Base-by-base conservation (phyloP, 768 basidiomycete genomes). In the Galerina marginata region DNA sequence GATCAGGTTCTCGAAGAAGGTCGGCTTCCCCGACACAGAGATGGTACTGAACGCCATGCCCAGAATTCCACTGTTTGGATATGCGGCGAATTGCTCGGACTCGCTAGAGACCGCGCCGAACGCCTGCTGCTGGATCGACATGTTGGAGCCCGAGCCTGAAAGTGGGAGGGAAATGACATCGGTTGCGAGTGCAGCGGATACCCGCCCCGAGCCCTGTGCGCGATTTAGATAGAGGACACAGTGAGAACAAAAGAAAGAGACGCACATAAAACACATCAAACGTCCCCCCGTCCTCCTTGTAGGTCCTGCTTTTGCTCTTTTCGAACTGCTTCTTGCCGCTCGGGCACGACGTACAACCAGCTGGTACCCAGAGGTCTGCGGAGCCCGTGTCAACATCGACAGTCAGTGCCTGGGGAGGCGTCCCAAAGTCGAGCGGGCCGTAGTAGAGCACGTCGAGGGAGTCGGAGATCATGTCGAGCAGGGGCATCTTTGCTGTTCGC, bases 361-460 rank as follows among this genome's bases (percentile, higher is more conserved):
- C 69, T 29, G 82, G 78, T 2, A 77, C 69, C 85, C 88, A 90
- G n/a, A 88, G 75, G 68, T 91, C 90, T 37, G 83, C 77, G 6
- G 85, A 87, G 51, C 89, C 87, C 2, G 89, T 90, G 70, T 91
- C 90, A 63, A 90, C 75, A 69, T 88, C 83, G 37, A 90, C 79
- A 2, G 79, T 75, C 15, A 90, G 65, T 20, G 62, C 54, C 69
- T 89, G 87, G 0, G 74, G 64, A 1, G 83, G 82, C 15, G 85
- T 85, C 9, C 90, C 90, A 53, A 91, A 76, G 5, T 63, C 38
- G 48, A 88, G 54, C 20, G 66, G 56, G 2, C 70, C 73, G 39
- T 71, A 73, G 58, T 75, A 75, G 6, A 75, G 50, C n/a, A 72
- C 37, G 52, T 76, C 75, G 15, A 67, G 12, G 11, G 60, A 59